Evolutionary conservation across 169 alveolate species (phyloP).

Genomic region (Cryptosporidium baileyi): DNA sequence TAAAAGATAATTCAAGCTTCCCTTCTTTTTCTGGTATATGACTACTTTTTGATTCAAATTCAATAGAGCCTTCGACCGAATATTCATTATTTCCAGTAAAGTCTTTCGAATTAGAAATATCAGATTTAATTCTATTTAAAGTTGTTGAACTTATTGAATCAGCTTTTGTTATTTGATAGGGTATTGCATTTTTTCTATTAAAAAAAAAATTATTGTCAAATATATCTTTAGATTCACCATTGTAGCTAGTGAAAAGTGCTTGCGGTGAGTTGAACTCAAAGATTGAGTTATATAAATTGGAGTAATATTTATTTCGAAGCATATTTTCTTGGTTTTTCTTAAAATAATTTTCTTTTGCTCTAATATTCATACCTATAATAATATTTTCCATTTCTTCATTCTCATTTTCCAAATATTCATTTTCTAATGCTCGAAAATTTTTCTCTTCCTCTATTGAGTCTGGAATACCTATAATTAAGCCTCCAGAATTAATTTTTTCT

Average conservation of each 20-base stretch:
- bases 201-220: not conserved
- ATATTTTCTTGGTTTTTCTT: slow-evolving; percentile 5
- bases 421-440: not conserved
- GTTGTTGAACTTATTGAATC: slow-evolving; percentile 14
- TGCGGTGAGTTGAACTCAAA: slow-evolving; percentile 41
- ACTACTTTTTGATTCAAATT: not conserved
- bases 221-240: not conserved
- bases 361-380: slow-evolving; percentile 27
- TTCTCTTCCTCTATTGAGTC: slow-evolving; percentile 12
- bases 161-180: slow-evolving; percentile 58
- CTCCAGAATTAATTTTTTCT: not conserved
- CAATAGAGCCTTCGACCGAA: slow-evolving; percentile 37
- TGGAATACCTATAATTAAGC: slow-evolving; percentile 30
- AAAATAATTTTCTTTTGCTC: slow-evolving; percentile 61
- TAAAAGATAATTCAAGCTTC: not conserved
- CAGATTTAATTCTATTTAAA: slow-evolving; percentile 1
- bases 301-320: not conserved
- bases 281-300: slow-evolving; percentile 16
- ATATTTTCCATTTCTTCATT: slow-evolving; percentile 6
- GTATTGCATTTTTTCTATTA: not conserved
- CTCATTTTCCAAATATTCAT: not conserved
- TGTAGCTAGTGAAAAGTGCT: slow-evolving; percentile 18
- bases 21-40: not conserved
- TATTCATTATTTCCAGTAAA: not conserved
- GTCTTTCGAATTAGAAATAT: not conserved